phyloP scores from a whole-genome alignment of 2,329 filamentous ascomycete species.

The Septoria linicola region DNA sequence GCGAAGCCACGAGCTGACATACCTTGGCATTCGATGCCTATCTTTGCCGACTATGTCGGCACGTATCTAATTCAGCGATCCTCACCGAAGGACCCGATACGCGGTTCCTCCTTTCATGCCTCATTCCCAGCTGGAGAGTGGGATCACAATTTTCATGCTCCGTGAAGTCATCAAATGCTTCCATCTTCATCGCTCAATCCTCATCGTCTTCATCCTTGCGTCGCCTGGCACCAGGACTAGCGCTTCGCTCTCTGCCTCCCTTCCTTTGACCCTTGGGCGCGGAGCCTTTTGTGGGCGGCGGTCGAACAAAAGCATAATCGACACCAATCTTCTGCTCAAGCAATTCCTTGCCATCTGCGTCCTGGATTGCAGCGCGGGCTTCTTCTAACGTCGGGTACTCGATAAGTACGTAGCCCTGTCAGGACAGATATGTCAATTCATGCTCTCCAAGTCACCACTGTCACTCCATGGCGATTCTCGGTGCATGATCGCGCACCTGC shows the following conservation, averaged over 20 bases:
- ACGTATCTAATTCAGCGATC: too few species aligned
- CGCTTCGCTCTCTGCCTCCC: conserved; percentile 43
- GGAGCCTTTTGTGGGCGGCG: conserved; percentile 61
- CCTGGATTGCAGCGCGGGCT: conserved; percentile 77
- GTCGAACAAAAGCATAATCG: conserved; percentile 82
- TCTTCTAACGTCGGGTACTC: conserved; percentile 79
- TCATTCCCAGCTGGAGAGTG: too few species aligned
- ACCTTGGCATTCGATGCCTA: neutral
- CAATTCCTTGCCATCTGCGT: conserved; percentile 72
- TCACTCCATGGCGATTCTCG: neutral
- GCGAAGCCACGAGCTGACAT: too few species aligned
- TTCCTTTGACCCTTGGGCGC: conserved; percentile 33
- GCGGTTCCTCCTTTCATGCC: too few species aligned
- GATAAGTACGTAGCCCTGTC: conserved; percentile 77
- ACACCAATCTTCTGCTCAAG: conserved; percentile 78
- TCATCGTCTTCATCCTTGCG: conserved; percentile 29
- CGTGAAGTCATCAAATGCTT: too few species aligned
- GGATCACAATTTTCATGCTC: too few species aligned
- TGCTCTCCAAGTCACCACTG: conserved; percentile 8
- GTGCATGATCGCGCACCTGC: conserved; percentile 3
- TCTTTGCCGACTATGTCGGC: neutral
- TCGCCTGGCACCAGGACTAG: conserved; percentile 44
- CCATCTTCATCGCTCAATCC: conserved; percentile 14
- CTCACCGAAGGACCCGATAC: neutral
- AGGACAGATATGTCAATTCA: neutral